A percentile compares a stretch with the other conserved stretches of the same genome.
Evolutionary conservation across 2,329 filamentous ascomycete species (phyloP).

Genomic region (Endocalyx cinctus): DNA sequence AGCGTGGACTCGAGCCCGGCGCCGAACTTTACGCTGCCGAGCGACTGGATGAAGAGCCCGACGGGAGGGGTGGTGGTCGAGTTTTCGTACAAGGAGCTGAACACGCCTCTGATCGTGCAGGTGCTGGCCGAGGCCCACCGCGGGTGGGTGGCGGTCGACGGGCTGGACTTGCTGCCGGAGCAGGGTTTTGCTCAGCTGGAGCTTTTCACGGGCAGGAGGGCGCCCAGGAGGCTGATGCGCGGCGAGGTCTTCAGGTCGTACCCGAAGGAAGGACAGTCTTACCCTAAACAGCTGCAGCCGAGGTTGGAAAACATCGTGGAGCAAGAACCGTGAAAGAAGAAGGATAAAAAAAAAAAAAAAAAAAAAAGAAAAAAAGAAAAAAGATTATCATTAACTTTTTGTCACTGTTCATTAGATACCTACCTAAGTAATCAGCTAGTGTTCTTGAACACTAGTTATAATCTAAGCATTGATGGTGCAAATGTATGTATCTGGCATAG

Average conservation of each 20-base stretch:
- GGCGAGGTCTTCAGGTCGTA: conserved; percentile 52
- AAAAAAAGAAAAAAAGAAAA: not conserved
- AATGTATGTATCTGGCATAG: too few relatives aligned
- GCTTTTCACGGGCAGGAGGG: conserved; percentile 68
- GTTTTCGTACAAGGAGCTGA: conserved; percentile 67
- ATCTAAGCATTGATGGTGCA: too few relatives aligned
- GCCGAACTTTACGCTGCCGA: conserved; percentile 65
- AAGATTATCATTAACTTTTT: too few relatives aligned
- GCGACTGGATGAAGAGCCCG: conserved; percentile 64
- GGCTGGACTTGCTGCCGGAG: conserved; percentile 70
- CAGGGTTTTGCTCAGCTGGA: conserved; percentile 81
- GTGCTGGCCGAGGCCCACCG: conserved; percentile 54
- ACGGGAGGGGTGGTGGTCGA: conserved; percentile 75
- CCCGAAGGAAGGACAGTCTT: conserved; percentile 34
- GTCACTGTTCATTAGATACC: too few relatives aligned
- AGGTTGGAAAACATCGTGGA: conserved; percentile 35
- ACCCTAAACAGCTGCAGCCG: conserved; percentile 36
- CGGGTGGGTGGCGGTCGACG: conserved; percentile 73
- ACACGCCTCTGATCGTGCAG: conserved; percentile 67
- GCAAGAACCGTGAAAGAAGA: conserved; percentile 50
- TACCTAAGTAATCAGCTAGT: too few relatives aligned
- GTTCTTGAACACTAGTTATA: too few relatives aligned
- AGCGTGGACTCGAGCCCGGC: conserved; percentile 58
- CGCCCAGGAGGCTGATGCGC: conserved; percentile 67
- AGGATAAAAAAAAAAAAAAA: conserved; percentile 16